Evolutionary conservation across 352 stramenopile genomes (phyloP), one percentile per base, ranked within the genome.

Genomic region (Peronospora destructor): DNA sequence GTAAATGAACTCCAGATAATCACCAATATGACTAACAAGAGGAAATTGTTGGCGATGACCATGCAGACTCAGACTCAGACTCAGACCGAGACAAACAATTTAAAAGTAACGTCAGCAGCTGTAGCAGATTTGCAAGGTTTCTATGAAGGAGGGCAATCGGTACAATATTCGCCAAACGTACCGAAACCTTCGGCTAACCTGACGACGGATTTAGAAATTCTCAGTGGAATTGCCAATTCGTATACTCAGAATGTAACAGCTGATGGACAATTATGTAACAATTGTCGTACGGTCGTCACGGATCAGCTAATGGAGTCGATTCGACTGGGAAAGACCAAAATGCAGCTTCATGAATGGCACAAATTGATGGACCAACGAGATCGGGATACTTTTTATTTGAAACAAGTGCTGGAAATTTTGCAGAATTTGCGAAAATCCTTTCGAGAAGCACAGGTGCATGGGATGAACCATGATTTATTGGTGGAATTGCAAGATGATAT

Each of bases 261-360:
- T n/a, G 63, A 82, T 34, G 68, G 56, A 40, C 66, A 81, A 57
- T 71, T 86, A 23, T 87, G 78, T 49, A 61, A 59, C 28, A 79
- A 61, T 45, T 90, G 76, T 43, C 64, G 74, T 16, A 77, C 70
- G 19, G 71, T 86, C 4, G 76, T 87, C 26, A 74, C 67, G 14
- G 74, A 87, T 59, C 71, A 87, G 57, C 66, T 89, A 44, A 83
- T 87, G 68, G 71, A 85, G 56, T 89, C 76, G 13, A 85, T 87
- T 53, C 73, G 78, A 7, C 52, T 89, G 23, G 75, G 76, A 0
- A 72, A 80, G 29, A 83, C 54, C 61, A 78, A 81, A 43, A 78
- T 86, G 74, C 72, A 84, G 56, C 64, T 83, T 16, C 60, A 79
- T 10, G 72, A 89, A 45, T 69, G 56, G 51, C 59, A 82, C 47